Percentiles rank a stretch among this genome's conserved stretches.
Conservation (phyloP, 1,284 basidiomycete species). For the Sporisorium iseilematis-ciliati region DNA sequence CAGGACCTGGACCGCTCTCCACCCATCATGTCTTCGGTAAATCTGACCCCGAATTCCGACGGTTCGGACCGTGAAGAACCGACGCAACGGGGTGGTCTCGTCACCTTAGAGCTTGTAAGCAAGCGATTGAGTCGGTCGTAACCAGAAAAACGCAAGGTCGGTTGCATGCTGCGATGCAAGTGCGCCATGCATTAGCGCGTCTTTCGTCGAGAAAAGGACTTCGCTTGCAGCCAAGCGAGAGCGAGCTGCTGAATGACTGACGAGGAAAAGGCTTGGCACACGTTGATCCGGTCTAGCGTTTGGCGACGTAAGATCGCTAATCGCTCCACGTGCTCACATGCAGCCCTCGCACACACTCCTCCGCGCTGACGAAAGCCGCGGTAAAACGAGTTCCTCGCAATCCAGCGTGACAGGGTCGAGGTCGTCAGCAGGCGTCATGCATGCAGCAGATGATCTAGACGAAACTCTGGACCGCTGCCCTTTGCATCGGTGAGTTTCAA, state of each 20-base stretch:
- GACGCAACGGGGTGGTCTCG: background rate
- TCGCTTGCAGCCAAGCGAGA: constrained; percentile 5
- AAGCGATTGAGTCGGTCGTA: background rate
- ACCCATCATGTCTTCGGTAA: background rate
- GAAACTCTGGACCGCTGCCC: no score
- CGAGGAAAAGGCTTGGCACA: constrained; percentile 4
- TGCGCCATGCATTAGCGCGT: constrained; percentile 9
- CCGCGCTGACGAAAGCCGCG: no score
- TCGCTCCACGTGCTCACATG: background rate
- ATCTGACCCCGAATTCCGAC: background rate
- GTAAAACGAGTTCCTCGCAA: no score
- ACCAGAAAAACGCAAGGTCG: constrained; percentile 7
- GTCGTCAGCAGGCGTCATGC: no score
- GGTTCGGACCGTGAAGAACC: background rate
- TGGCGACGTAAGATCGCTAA: background rate
- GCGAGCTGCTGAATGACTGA: background rate
- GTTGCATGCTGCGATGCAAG: constrained; percentile 5
- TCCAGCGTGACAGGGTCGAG: no score
- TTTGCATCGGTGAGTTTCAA: no score
- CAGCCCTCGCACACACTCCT: background rate
- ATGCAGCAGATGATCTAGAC: no score
- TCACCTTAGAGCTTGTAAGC: background rate
- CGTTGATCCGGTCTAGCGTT: background rate
- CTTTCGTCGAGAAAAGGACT: background rate
- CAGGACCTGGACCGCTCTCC: no score